Base-by-base conservation (phyloP, 352 stramenopile species). In the Pythium utonaiense region DNA sequence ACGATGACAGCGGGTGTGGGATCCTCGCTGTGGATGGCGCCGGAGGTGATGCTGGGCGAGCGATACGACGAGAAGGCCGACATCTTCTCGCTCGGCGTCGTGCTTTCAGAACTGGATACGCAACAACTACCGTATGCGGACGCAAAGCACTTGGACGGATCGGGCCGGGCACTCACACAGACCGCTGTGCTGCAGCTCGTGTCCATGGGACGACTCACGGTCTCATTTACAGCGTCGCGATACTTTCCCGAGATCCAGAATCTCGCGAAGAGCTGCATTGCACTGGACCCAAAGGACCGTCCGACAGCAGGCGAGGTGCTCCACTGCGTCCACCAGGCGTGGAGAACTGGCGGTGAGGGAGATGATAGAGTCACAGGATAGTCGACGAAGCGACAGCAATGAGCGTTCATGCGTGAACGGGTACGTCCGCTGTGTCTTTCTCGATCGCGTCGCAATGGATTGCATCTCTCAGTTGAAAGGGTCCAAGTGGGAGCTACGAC, bases 261-360 rank as follows among this genome's bases (percentile, higher is more conserved):
- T 24, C 60, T 88, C 19, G 78, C 60, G n/a, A 69, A 64, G 31
- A 38, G 68, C 48, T 88, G 78, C 62, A 66, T 86, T 25, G 63
- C 63, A 8, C 40, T 79, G 24, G 67, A 88, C 44, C 74, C 78
- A 49, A 63, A 53, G 8, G 50, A 68, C 24, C 75, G 78, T 9
- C 78, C 78, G 19, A 72, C 75, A 49, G 72, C 72, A 41, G 62
- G 60, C 12, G 63, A 83, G 27, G 64, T 76, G 38, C 71, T 71
- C 21, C 56, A 74, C 53, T 56, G 70, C 16, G 49, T 87, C 14
- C 77, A 78, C 5, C n/a, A 51, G 14, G 38, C 44, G 9, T 57
- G 25, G 47, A 54, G n/a, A n/a, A n/a, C n/a, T n/a, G n/a, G n/a
- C n/a, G n/a, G n/a, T n/a, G n/a, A n/a, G n/a, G n/a, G n/a, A n/a